phyloP scores from a whole-genome alignment of 805 yeast genomes.

The Candida chilensis region DNA sequence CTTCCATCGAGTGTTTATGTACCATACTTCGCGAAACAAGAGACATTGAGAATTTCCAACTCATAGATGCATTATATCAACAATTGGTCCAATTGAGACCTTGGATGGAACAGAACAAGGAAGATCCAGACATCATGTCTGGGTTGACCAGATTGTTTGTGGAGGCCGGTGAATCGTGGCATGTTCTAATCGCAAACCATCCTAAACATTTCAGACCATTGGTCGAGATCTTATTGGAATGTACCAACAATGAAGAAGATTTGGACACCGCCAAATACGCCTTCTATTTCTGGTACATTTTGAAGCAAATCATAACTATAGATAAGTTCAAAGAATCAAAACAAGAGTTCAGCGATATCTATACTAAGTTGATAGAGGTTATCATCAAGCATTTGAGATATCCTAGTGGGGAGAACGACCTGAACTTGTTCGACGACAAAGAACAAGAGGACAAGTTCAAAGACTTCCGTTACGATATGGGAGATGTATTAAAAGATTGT shows the following conservation, averaged over 20 bases:
- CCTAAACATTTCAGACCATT: conserved; percentile 66
- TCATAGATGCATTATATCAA: conserved; percentile 59
- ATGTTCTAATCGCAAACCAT: conserved; percentile 65
- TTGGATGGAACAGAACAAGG: conserved; percentile 34
- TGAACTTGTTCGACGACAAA: conserved; percentile 51
- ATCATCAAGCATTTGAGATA: conserved; percentile 67
- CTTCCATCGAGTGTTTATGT: conserved; percentile 79
- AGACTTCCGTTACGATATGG: conserved; percentile 93
- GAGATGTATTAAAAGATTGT: conserved; percentile 95
- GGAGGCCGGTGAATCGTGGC: conserved; percentile 96
- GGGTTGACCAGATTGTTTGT: conserved; percentile 71
- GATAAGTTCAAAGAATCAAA: conserved; percentile 49
- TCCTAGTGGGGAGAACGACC: conserved; percentile 34
- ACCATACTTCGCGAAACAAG: conserved; percentile 75
- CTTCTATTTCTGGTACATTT: conserved; percentile 83
- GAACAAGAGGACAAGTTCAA: conserved; percentile 90
- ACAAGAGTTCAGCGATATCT: conserved; percentile 41
- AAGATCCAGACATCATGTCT: conserved; percentile 59
- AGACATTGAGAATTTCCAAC: conserved; percentile 55
- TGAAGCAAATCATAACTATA: conserved; percentile 63
- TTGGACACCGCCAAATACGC: conserved; percentile 86
- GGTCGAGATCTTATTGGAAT: conserved; percentile 62
- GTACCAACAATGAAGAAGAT: conserved; percentile 71
- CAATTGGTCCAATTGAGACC: conserved; percentile 58
- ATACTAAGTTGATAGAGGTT: conserved; percentile 45